Evolutionary conservation across 2,329 filamentous ascomycete genomes (phyloP).

Genomic region (Stemphylium beticola): DNA sequence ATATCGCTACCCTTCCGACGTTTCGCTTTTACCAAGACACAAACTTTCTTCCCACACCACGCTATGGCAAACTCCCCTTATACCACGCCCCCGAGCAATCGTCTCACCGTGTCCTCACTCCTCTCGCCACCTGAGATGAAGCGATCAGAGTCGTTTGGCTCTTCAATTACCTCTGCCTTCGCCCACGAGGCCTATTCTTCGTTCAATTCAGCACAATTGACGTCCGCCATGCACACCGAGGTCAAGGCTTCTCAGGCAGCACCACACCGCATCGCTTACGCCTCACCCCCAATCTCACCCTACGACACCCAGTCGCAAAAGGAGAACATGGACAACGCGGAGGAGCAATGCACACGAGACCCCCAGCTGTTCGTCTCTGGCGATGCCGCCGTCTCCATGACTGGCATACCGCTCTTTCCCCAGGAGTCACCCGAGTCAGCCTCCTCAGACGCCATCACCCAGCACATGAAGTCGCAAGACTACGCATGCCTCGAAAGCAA

Average conservation of each 20-base stretch:
- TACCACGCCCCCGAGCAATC: constrained; percentile 38
- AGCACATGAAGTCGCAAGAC: constrained; percentile 44
- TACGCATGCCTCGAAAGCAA: constrained; percentile 39
- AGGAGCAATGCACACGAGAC: constrained; percentile 40
- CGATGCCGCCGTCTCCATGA: constrained; percentile 35
- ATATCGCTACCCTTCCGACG: constrained; percentile 8
- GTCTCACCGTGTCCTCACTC: constrained; percentile 47
- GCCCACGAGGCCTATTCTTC: constrained; percentile 33
- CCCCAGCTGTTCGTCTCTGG: constrained; percentile 45
- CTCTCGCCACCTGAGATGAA: constrained; percentile 52
- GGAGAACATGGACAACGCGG: constrained; percentile 42
- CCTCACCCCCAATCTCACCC: constrained; percentile 51
- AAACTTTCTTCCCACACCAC: constrained; percentile 28
- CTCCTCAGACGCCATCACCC: constrained; percentile 36
- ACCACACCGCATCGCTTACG: constrained; percentile 40
- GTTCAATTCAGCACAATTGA: constrained; percentile 34
- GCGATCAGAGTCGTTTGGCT: constrained; percentile 48
- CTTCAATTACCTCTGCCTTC: constrained; percentile 32
- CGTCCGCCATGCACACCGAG: constrained; percentile 27
- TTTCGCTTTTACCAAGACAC: constrained; percentile 17
- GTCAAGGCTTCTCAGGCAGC: constrained; percentile 28
- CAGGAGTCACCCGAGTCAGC: constrained; percentile 34
- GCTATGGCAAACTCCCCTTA: constrained; percentile 40
- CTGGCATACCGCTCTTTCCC: constrained; percentile 46
- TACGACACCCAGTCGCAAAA: constrained; percentile 45